Evolutionary conservation across 306 rosid genomes (phyloP).

Genomic region (Pueraria montana): DNA sequence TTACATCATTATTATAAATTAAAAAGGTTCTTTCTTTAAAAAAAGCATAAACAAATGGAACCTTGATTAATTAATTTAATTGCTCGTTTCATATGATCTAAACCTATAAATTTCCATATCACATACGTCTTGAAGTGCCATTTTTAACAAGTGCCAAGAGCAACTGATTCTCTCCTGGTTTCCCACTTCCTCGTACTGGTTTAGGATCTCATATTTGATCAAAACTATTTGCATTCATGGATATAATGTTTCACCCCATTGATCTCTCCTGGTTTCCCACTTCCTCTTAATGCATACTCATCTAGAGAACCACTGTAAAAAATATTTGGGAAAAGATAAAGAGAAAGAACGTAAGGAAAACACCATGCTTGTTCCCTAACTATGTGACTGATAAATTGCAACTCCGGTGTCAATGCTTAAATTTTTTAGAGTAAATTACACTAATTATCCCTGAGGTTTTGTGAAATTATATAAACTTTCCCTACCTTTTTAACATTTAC

Average conservation of each 20-base stretch:
- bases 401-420: constrained; percentile 27
- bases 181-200: background rate
- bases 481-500: no score
- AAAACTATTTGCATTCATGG: background rate
- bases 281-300: no score
- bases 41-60: background rate
- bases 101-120: constrained; percentile 17
- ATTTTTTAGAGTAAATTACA: no score
- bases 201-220: constrained; percentile 10
- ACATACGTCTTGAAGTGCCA: constrained; percentile 19
- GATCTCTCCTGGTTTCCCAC: no score
- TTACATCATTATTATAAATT: background rate
- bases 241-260: constrained; percentile 11
- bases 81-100: constrained; percentile 24
- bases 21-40: background rate
- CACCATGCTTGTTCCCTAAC: constrained; percentile 31
- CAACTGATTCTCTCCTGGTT: background rate
- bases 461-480: no score
- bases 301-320: constrained; percentile 1
- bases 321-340: background rate
- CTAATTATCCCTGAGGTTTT: no score
- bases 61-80: constrained; percentile 9
- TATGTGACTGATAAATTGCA: constrained; percentile 13
- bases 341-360: background rate
- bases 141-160: background rate